Evolutionary conservation across 208 protist genomes (phyloP), one percentile per base, ranked within the genome.

Genomic region (Crithidia expoeki): DNA sequence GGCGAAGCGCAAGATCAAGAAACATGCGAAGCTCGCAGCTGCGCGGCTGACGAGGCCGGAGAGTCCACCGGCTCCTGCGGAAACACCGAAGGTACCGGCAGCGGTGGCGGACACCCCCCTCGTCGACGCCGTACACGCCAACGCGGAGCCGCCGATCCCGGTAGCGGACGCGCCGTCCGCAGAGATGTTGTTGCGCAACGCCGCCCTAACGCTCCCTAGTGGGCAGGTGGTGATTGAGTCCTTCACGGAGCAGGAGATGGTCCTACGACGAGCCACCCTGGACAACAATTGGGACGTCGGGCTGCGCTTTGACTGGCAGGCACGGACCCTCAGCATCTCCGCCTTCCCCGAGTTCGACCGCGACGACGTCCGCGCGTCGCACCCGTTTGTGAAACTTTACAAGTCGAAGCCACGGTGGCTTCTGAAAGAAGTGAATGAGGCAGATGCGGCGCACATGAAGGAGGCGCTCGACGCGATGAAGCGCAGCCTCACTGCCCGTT

Each of bases 291-390:
- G 88, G 88, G 80, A 84, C 32, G 72, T 94, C 38, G 84, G 83
- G 9, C 76, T 94, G 52, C 84, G 85, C 47, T 94, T 85, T 58
- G 88, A 94, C 72, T 94, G 88, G 85, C 80, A 70, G 51, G 73
- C 78, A 49, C 86, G 85, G 44, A 83, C 88, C 34, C 70, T 90
- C 9, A 75, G 81, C 25, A 79, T 94, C 51, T 82, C 74, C 17
- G 80, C 85, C 19, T 74, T 94, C 34, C 83, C 88, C 27, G 52
- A 64, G 6, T 91, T 89, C 51, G 46, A 62, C 72, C 58, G 1
- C 2, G 17, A 53, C 5, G 66, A 79, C 52, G 40, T 36, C 46
- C 69, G 80, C 7, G 46, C 61, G 28, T 9, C 59, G 38, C 88
- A 94, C 71, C 85, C 83, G 17, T 94, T 85, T 59, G 49, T 91